Evolutionary conservation across 2,329 filamentous ascomycete species (phyloP).

Genomic region (Calonectria fujianensis): DNA sequence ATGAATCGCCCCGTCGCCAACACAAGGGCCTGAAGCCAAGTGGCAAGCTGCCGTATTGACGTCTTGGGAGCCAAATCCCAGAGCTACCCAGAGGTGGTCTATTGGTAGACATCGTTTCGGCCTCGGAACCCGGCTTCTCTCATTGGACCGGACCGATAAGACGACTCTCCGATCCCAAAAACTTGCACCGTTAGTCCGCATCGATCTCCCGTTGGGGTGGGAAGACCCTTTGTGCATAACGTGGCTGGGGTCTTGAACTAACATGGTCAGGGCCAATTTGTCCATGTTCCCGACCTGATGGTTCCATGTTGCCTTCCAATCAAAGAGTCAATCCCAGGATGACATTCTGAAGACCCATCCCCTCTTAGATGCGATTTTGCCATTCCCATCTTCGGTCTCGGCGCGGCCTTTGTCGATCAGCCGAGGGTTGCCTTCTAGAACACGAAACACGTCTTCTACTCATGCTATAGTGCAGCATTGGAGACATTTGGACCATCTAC

Average conservation of each 20-base stretch:
- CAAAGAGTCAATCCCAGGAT: background rate
- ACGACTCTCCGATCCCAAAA: slow-evolving; percentile 51
- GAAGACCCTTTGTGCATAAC: slow-evolving; percentile 53
- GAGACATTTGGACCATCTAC: background rate
- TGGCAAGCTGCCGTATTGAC: background rate
- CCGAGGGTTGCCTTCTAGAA: slow-evolving; percentile 5
- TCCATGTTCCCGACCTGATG: background rate
- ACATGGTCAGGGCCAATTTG: background rate
- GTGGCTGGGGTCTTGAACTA: slow-evolving; percentile 33
- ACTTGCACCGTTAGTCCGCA: slow-evolving; percentile 56
- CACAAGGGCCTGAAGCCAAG: background rate
- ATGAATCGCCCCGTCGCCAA: slow-evolving; percentile 3
- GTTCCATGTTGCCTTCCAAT: slow-evolving; percentile 6
- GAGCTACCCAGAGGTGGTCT: background rate
- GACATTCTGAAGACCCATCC: background rate
- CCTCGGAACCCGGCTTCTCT: background rate
- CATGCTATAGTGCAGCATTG: background rate
- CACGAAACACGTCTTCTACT: background rate
- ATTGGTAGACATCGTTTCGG: background rate
- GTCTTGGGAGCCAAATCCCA: background rate
- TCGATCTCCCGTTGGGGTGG: slow-evolving; percentile 49
- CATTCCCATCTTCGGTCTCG: background rate
- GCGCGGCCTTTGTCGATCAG: background rate
- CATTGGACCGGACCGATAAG: slow-evolving; percentile 43
- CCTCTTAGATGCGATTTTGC: background rate